Percentiles rank a stretch among this genome's conserved stretches.
Evolutionary conservation across 2,329 filamentous ascomycete genomes (phyloP).

Genomic region (Claviceps sp.): DNA sequence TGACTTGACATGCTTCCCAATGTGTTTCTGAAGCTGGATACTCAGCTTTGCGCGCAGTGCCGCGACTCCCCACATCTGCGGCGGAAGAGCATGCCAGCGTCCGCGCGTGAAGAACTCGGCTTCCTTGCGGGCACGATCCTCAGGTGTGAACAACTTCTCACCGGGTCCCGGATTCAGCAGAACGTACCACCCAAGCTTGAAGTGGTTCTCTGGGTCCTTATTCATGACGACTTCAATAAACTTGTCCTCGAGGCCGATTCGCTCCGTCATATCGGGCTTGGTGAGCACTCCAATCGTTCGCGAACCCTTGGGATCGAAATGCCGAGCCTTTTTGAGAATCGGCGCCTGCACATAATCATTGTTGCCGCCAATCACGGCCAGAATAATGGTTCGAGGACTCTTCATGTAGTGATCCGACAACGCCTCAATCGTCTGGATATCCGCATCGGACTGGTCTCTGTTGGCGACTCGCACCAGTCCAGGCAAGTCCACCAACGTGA

Average conservation of each 20-base stretch:
- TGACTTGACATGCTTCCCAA: constrained; percentile 37
- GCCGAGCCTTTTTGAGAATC: constrained; percentile 35
- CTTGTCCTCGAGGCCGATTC: constrained; percentile 39
- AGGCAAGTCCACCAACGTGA: constrained; percentile 49
- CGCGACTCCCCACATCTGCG: constrained; percentile 32
- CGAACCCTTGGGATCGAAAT: constrained; percentile 35
- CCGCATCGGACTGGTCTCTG: constrained; percentile 36
- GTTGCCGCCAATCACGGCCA: constrained; percentile 42
- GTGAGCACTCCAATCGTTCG: constrained; percentile 39
- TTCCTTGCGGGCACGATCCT: constrained; percentile 29
- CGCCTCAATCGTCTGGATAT: constrained; percentile 37
- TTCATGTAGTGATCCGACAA: constrained; percentile 43
- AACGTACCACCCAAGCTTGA: constrained; percentile 39
- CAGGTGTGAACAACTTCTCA: constrained; percentile 29
- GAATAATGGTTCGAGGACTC: constrained; percentile 39
- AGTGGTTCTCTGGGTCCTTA: constrained; percentile 35
- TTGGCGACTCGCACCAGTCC: constrained; percentile 43
- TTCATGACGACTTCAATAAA: constrained; percentile 40
- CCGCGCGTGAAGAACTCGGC: constrained; percentile 35
- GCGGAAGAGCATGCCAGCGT: constrained; percentile 34
- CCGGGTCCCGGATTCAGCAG: constrained; percentile 35
- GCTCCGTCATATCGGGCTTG: constrained; percentile 39
- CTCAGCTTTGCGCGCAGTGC: constrained; percentile 36
- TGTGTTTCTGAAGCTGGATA: constrained; percentile 36
- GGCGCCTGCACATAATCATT: constrained; percentile 40